Conservation (phyloP, 2,329 filamentous ascomycete species). For the Calonectria henricotiae region DNA sequence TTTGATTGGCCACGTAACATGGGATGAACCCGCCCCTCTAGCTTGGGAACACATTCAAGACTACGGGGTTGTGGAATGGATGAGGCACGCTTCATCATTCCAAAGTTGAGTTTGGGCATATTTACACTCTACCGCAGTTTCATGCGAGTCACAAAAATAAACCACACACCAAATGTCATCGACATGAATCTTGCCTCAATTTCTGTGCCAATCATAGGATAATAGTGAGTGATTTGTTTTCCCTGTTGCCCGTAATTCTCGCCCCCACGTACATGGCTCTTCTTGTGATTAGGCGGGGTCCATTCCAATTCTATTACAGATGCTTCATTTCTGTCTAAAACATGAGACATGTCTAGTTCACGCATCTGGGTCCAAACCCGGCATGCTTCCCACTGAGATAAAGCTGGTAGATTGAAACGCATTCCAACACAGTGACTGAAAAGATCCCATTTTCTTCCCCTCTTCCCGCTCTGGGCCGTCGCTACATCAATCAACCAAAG, state of each 20-base stretch:
- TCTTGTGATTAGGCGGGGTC: too few species aligned
- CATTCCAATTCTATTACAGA: too few species aligned
- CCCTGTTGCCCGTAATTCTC: too few species aligned
- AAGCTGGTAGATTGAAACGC: background rate
- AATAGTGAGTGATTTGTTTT: too few species aligned
- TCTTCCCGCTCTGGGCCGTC: too few species aligned
- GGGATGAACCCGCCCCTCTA: background rate
- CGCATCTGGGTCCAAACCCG: too few species aligned
- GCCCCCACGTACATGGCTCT: too few species aligned
- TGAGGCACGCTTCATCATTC: background rate
- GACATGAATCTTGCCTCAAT: background rate
- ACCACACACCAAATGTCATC: background rate
- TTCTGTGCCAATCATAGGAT: too few species aligned
- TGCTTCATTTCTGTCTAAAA: too few species aligned
- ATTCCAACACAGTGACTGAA: background rate
- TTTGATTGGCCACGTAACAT: background rate
- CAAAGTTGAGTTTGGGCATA: background rate
- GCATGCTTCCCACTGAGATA: too few species aligned
- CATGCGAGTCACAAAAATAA: background rate
- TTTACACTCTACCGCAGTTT: background rate
- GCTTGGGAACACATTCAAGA: background rate
- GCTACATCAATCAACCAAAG: background rate
- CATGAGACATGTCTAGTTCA: too few species aligned
- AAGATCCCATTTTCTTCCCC: too few species aligned
- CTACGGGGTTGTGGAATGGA: background rate